Evolutionary conservation across 2,329 filamentous ascomycete genomes (phyloP).

Genomic region (Penicillium occitanis): DNA sequence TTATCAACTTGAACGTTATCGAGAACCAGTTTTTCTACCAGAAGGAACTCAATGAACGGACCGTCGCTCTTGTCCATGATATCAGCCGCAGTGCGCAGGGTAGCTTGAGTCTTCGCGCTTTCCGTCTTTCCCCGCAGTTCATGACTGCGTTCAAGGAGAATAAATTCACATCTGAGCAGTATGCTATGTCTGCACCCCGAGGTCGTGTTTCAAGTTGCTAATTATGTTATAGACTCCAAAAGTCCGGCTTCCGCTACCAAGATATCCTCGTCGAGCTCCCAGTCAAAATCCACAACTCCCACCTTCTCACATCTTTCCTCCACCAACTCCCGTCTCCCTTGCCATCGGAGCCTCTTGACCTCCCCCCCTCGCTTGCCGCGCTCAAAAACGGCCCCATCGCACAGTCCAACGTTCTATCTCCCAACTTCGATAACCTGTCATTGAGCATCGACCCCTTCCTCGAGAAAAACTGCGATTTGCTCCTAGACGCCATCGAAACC

Average conservation of each 20-base stretch:
- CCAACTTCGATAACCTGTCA: constrained; percentile 86
- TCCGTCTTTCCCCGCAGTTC: constrained; percentile 82
- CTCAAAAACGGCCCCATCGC: constrained; percentile 64
- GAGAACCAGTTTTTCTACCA: constrained; percentile 99
- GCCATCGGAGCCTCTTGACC: constrained; percentile 65
- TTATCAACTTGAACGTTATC: constrained; percentile 89
- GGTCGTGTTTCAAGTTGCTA: constrained; percentile 23
- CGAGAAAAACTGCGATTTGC: constrained; percentile 95
- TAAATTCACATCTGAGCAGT: constrained; percentile 97
- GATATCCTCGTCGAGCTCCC: constrained; percentile 92
- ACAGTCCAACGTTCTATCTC: constrained; percentile 68
- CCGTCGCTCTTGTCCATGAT: constrained; percentile 88
- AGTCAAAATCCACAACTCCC: constrained; percentile 90
- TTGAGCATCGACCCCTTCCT: constrained; percentile 96
- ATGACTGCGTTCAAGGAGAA: constrained; percentile 92
- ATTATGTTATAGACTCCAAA: constrained; percentile 69
- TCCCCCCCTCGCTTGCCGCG: constrained; percentile 76
- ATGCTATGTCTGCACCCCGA: constrained; percentile 37
- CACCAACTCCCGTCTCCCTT: constrained; percentile 79
- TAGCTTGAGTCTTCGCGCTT: constrained; percentile 82
- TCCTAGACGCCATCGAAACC: constrained; percentile 93
- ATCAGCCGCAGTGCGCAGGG: constrained; percentile 94
- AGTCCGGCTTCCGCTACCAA: constrained; percentile 88
- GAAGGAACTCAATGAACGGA: constrained; percentile 82
- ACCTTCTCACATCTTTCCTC: constrained; percentile 91